Evolutionary conservation across 768 basidiomycete genomes (phyloP).

Genomic region (Coprinellus micaceus): DNA sequence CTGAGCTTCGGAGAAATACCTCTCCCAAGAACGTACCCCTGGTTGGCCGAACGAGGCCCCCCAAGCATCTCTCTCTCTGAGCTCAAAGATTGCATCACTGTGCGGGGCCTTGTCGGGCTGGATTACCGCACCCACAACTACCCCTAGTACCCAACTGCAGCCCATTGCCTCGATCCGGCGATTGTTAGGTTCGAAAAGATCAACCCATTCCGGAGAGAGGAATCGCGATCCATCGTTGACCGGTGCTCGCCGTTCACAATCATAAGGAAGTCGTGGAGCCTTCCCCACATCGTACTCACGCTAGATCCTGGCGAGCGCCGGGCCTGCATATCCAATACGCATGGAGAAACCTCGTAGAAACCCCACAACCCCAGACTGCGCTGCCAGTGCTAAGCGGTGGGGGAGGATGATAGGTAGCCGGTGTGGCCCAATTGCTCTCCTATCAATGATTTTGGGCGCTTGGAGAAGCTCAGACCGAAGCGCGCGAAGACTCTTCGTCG

Average conservation of each 20-base stretch:
- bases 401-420: no score
- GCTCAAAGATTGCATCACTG: background rate
- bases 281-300: background rate
- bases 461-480: no score
- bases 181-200: background rate
- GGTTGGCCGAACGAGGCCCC: no score
- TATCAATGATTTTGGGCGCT: no score
- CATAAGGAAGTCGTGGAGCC: background rate
- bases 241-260: background rate
- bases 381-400: background rate
- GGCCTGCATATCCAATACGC: no score
- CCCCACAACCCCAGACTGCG: background rate
- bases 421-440: no score
- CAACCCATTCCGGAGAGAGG: no score
- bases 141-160: background rate
- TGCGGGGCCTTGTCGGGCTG: constrained; percentile 2
- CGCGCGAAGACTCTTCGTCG: no score
- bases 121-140: background rate
- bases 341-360: constrained; percentile 33
- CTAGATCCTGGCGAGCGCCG: constrained; percentile 3
- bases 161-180: background rate
- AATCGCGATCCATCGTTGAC: no score
- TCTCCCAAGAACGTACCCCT: no score
- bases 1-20: background rate
- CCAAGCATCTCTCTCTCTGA: background rate